A percentile compares a stretch with the other conserved stretches of the same genome.
Conservation (phyloP, 1,139 yeast species). For the Tardiomyces blankii region DNA sequence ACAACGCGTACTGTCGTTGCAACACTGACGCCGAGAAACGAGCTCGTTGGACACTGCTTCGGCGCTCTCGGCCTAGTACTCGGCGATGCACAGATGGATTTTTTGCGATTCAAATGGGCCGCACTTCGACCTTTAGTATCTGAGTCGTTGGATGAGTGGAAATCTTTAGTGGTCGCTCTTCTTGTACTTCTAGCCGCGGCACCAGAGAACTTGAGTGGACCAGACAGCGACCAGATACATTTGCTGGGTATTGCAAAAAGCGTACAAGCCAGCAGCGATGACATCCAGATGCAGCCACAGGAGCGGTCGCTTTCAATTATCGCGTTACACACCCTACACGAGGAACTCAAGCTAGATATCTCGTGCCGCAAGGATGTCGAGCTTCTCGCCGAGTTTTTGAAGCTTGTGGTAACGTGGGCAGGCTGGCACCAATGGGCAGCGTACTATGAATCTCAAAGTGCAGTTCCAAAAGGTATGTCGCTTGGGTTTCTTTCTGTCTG, state of each 20-base stretch:
- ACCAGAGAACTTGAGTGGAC: not conserved
- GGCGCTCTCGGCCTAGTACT: constrained; percentile 32
- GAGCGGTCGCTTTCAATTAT: constrained; percentile 52
- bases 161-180: constrained; percentile 44
- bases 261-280: not conserved
- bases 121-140: constrained; percentile 35
- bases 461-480: constrained; percentile 34
- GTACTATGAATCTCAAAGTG: constrained; percentile 33
- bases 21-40: constrained; percentile 37
- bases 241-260: not conserved
- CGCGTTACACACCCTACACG: constrained; percentile 65
- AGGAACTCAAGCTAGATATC: constrained; percentile 56
- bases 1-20: constrained; percentile 14
- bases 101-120: constrained; percentile 55
- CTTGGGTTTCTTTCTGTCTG: constrained; percentile 38
- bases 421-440: constrained; percentile 70
- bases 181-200: constrained; percentile 28
- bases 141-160: constrained; percentile 47
- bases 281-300: not conserved
- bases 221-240: not conserved
- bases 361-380: constrained; percentile 30
- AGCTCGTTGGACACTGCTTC: constrained; percentile 30
- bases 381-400: constrained; percentile 42
- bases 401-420: constrained; percentile 55
- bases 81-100: constrained; percentile 47